Conservation (phyloP, 2,329 filamentous ascomycete genomes). For the Neopestalotiopsis rosae region DNA sequence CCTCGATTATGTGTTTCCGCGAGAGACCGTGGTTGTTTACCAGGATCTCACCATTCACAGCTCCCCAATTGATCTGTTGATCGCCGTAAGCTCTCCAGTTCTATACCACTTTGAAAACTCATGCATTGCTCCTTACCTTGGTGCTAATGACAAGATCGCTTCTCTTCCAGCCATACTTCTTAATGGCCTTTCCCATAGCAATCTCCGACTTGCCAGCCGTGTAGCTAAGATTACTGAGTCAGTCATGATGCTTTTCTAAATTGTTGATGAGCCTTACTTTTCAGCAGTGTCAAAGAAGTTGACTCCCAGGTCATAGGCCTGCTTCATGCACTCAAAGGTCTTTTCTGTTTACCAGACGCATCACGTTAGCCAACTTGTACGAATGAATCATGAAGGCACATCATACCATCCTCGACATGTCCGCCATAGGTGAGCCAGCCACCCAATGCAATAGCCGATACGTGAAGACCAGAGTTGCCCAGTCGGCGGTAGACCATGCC, state of each 20-base stretch:
- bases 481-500: slow-evolving; percentile 64
- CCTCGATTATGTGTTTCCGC: slow-evolving; percentile 74
- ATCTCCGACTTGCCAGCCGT: slow-evolving; percentile 65
- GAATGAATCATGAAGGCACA: background rate
- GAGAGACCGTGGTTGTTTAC: slow-evolving; percentile 73
- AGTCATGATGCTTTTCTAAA: background rate
- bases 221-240: slow-evolving; percentile 41
- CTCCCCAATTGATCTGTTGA: slow-evolving; percentile 67
- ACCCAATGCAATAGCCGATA: slow-evolving; percentile 74
- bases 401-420: slow-evolving; percentile 67
- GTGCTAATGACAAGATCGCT: slow-evolving; percentile 67
- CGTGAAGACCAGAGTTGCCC: slow-evolving; percentile 74
- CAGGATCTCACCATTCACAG: slow-evolving; percentile 62
- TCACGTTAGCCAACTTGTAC: background rate
- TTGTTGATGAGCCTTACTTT: slow-evolving; percentile 23
- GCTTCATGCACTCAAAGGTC: slow-evolving; percentile 66
- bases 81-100: slow-evolving; percentile 30
- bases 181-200: slow-evolving; percentile 66
- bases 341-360: slow-evolving; percentile 48
- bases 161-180: slow-evolving; percentile 64
- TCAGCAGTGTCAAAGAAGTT: slow-evolving; percentile 70
- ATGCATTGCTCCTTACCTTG: slow-evolving; percentile 39
- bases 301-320: slow-evolving; percentile 63
- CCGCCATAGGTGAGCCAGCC: slow-evolving; percentile 79
- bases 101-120: too few species aligned